A percentile compares a stretch with the other conserved stretches of the same genome.
These are phyloP conservation scores for Podaxis rugospora DNA, from an alignment of 768 basidiomycete genomes.

Conservation along the genomic window DNA sequence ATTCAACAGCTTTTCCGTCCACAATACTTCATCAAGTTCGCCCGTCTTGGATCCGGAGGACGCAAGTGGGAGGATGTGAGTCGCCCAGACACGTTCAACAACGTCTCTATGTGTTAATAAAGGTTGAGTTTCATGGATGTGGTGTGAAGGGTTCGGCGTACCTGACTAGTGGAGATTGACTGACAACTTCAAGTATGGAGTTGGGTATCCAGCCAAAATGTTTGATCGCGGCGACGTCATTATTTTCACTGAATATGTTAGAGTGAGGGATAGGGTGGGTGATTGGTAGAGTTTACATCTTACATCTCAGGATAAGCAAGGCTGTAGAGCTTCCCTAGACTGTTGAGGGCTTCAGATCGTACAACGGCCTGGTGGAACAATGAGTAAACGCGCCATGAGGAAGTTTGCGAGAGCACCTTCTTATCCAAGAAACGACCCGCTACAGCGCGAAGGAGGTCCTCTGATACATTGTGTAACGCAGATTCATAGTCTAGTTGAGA, in stretches of 20 bases:
- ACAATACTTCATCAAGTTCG: conserved; percentile 73
- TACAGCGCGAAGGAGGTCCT: conserved; percentile 54
- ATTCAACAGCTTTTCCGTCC: conserved; percentile 80
- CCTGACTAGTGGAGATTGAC: conserved; percentile 55
- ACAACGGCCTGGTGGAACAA: conserved; percentile 44
- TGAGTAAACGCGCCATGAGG: neutral
- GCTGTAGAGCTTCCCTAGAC: conserved; percentile 73
- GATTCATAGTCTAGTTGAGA: conserved; percentile 88
- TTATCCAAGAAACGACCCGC: conserved; percentile 79
- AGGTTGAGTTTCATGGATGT: neutral
- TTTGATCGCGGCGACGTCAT: conserved; percentile 61
- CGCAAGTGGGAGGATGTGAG: conserved; percentile 68
- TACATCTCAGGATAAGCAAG: conserved; percentile 90
- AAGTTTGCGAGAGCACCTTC: conserved; percentile 50
- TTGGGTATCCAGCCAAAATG: conserved; percentile 96
- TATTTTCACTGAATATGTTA: conserved; percentile 58
- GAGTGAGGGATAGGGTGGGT: neutral
- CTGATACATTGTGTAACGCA: conserved; percentile 74
- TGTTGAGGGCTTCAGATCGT: conserved; percentile 71
- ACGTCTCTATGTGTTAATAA: conserved; percentile 34
- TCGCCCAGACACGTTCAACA: conserved; percentile 64
- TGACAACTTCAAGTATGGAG: conserved; percentile 53
- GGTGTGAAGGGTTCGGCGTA: conserved; percentile 22
- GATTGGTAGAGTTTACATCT: conserved; percentile 24
- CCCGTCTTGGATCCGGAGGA: conserved; percentile 40